These are phyloP conservation scores for Flagelloscypha sp. DNA, from an alignment of 768 basidiomycete species.

Conservation along the genomic window DNA sequence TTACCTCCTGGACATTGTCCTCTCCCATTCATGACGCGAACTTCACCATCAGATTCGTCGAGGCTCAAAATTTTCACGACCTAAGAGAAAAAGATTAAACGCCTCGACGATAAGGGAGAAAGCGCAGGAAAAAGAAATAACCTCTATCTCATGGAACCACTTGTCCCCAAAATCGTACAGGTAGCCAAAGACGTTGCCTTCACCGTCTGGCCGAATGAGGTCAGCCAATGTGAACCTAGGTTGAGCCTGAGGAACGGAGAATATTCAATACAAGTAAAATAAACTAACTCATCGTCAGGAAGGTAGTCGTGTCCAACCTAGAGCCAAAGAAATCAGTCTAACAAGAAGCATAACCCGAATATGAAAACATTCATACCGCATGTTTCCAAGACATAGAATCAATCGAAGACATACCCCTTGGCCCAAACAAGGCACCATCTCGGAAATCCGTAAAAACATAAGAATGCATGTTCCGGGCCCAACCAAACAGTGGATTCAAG, in stretches of 20 bases:
- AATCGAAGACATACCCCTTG: conserved; percentile 16
- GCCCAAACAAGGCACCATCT: conserved; percentile 25
- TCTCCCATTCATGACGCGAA: conserved; percentile 17
- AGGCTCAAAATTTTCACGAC: conserved; percentile 15
- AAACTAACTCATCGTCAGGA: conserved; percentile 17
- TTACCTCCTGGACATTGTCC: conserved; percentile 20
- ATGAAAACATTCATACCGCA: conserved; percentile 1
- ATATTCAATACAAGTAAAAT: no score
- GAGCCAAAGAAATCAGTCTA: neutral
- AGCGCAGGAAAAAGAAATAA: conserved; percentile 2
- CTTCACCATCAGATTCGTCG: conserved; percentile 20
- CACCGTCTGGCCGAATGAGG: conserved; percentile 19
- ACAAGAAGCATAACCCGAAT: conserved; percentile 1
- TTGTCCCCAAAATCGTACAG: conserved; percentile 28
- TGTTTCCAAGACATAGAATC: neutral
- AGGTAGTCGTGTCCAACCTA: conserved; percentile 23
- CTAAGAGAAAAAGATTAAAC: neutral
- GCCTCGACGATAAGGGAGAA: neutral
- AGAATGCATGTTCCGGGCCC: conserved; percentile 24
- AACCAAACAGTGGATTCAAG: conserved; percentile 25
- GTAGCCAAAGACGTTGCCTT: conserved; percentile 22
- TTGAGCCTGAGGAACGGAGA: neutral
- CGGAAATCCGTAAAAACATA: conserved; percentile 24
- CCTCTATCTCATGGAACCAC: conserved; percentile 22
- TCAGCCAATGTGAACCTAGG: conserved; percentile 19